Conservation (phyloP, 2,329 filamentous ascomycete species). For the Ascochyta viciae-villosae region DNA sequence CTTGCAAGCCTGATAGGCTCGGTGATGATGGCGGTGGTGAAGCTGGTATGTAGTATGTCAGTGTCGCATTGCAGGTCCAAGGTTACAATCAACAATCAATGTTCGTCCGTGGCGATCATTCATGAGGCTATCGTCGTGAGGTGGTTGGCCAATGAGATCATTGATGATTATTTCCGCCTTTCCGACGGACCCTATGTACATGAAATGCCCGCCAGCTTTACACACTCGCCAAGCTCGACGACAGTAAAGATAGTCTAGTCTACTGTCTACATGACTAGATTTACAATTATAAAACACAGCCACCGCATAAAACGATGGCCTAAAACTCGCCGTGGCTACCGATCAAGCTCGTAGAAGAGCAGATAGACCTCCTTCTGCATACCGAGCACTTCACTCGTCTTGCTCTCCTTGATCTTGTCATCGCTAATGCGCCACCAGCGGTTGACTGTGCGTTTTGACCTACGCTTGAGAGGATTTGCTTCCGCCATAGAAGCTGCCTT, state of each 20-base stretch:
- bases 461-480: slow-evolving; percentile 57
- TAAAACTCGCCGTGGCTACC: slow-evolving; percentile 4
- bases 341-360: slow-evolving; percentile 90
- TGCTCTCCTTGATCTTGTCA: slow-evolving; percentile 93
- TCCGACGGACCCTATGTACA: background rate
- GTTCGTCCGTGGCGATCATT: background rate
- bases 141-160: slow-evolving; percentile 26
- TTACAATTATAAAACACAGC: background rate
- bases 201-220: background rate
- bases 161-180: slow-evolving; percentile 28
- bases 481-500: slow-evolving; percentile 55
- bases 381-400: slow-evolving; percentile 85
- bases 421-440: slow-evolving; percentile 99
- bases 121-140: slow-evolving; percentile 21
- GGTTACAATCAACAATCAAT: background rate
- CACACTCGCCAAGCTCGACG: background rate
- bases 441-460: slow-evolving; percentile 66
- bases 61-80: slow-evolving; percentile 33
- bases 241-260: slow-evolving; percentile 9
- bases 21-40: background rate
- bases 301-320: background rate
- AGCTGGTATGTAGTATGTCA: background rate
- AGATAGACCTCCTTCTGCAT: slow-evolving; percentile 98
- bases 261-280: slow-evolving; percentile 1
- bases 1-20: background rate